These are phyloP conservation scores for Moesziomyces antarcticus DNA, from an alignment of 1,284 basidiomycete genomes.

Conservation along the genomic window DNA sequence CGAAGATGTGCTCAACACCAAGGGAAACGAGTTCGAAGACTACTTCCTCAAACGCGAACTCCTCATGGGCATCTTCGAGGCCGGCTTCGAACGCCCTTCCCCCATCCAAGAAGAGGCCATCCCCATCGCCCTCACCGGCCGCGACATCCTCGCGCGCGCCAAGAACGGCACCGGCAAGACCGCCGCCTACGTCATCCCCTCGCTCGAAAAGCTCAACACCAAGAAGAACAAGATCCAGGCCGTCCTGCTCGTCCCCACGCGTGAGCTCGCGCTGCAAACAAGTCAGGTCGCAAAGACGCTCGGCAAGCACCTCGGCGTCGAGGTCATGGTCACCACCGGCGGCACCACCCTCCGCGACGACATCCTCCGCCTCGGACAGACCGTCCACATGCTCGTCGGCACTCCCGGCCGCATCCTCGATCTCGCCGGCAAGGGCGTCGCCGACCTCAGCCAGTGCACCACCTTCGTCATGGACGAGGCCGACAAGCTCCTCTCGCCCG, in stretches of 20 bases:
- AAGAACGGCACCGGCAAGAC: slow-evolving; percentile 77
- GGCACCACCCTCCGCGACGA: slow-evolving; percentile 98
- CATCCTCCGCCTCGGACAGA: slow-evolving; percentile 84
- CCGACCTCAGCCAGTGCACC: slow-evolving; percentile 91
- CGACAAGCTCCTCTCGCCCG: slow-evolving; percentile 95
- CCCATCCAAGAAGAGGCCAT: slow-evolving; percentile 95
- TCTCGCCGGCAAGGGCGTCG: slow-evolving; percentile 90
- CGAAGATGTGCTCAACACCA: slow-evolving; percentile 66
- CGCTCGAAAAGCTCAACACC: slow-evolving; percentile 91
- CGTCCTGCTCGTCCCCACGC: slow-evolving; percentile 66
- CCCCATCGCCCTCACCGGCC: slow-evolving; percentile 75
- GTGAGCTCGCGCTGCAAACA: slow-evolving; percentile 74
- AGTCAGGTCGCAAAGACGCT: slow-evolving; percentile 97
- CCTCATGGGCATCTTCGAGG: slow-evolving; percentile 68
- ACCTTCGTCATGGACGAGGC: slow-evolving; percentile 91
- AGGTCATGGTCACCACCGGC: slow-evolving; percentile 99
- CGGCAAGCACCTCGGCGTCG: slow-evolving; percentile 91
- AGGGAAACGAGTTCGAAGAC: slow-evolving; percentile 68
- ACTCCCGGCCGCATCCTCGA: slow-evolving; percentile 97
- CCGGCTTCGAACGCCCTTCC: slow-evolving; percentile 86
- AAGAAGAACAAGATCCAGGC: slow-evolving; percentile 86
- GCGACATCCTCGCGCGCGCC: slow-evolving; percentile 76
- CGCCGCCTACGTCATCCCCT: slow-evolving; percentile 96
- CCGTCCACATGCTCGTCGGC: slow-evolving; percentile 94
- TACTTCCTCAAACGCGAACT: slow-evolving; percentile 67